Percentiles rank a stretch among this genome's conserved stretches.
These are phyloP conservation scores for Paramecium biaurelia DNA, from an alignment of 73 alveolate species.

Conservation along the genomic window DNA sequence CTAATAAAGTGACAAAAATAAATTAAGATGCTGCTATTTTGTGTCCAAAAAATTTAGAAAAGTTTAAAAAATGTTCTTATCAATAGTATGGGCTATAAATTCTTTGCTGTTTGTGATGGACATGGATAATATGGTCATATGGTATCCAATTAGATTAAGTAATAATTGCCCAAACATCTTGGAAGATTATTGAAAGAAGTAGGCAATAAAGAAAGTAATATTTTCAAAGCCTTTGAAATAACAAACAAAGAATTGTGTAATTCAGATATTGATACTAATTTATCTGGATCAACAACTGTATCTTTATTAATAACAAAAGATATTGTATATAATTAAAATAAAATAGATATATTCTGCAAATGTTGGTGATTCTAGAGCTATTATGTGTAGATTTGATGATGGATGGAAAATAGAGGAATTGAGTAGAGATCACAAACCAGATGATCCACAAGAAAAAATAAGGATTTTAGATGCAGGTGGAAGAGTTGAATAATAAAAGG, in stretches of 20 bases:
- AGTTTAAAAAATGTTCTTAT: background rate
- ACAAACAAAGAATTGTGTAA: conserved; percentile 60
- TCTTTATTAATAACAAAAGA: conserved; percentile 74
- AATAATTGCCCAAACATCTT: conserved; percentile 69
- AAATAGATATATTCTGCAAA: conserved; percentile 62
- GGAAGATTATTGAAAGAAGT: conserved; percentile 42
- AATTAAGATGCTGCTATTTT: conserved; percentile 31
- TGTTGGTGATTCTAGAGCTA: conserved; percentile 76
- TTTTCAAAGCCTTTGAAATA: conserved; percentile 17
- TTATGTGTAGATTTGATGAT: conserved; percentile 81
- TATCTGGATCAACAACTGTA: conserved; percentile 73
- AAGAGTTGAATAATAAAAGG: conserved; percentile 70
- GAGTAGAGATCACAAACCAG: conserved; percentile 91
- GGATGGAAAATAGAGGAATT: conserved; percentile 72
- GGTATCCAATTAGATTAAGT: conserved; percentile 82
- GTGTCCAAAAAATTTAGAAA: conserved; percentile 51
- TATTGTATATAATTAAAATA: background rate
- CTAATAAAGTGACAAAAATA: conserved; percentile 7
- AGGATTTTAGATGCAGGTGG: conserved; percentile 81
- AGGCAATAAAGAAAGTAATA: background rate
- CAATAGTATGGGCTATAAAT: background rate
- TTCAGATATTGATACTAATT: conserved; percentile 67
- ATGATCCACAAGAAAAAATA: conserved; percentile 73
- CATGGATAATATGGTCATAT: conserved; percentile 96
- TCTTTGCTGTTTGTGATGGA: conserved; percentile 96